A percentile compares a stretch with the other conserved stretches of the same genome.
Conservation (phyloP, 345 rosid genomes). For the Excoecaria cochinchinensis region DNA sequence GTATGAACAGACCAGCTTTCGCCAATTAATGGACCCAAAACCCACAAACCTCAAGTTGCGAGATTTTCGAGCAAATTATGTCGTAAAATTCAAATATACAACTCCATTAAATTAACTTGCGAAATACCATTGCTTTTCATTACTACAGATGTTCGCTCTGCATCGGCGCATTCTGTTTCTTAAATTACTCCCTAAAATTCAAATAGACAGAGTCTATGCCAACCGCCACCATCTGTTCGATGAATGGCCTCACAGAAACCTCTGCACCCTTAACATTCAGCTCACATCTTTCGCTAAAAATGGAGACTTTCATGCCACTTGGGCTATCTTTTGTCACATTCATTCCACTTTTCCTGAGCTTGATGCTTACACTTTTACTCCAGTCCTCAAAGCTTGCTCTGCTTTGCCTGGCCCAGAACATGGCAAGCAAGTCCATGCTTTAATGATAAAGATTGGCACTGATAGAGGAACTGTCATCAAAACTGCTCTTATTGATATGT, state of each 20-base stretch:
- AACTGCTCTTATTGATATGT: slow-evolving; percentile 72
- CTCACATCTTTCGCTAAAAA: slow-evolving; percentile 44
- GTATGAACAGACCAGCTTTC: too few relatives aligned
- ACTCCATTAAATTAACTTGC: too few relatives aligned
- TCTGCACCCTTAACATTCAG: slow-evolving; percentile 45
- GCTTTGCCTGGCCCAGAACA: slow-evolving; percentile 38
- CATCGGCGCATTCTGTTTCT: background rate
- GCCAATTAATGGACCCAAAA: too few relatives aligned
- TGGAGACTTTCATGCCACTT: slow-evolving; percentile 44
- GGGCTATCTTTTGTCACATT: slow-evolving; percentile 51
- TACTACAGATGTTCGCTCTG: background rate
- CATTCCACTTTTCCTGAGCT: slow-evolving; percentile 38
- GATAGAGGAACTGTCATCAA: slow-evolving; percentile 54
- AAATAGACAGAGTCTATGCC: background rate
- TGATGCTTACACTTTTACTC: slow-evolving; percentile 62
- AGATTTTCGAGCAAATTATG: too few relatives aligned
- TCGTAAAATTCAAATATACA: too few relatives aligned
- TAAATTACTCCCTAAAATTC: background rate
- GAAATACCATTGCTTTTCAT: background rate
- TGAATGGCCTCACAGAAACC: slow-evolving; percentile 45
- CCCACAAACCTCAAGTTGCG: too few relatives aligned
- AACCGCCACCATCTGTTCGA: slow-evolving; percentile 40
- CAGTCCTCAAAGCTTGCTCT: slow-evolving; percentile 63
- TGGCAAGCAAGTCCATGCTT: slow-evolving; percentile 72
- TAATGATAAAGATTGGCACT: slow-evolving; percentile 60